These are phyloP conservation scores for Podospora anserina DNA, from an alignment of 495 filamentous ascomycete species.

Conservation along the genomic window DNA sequence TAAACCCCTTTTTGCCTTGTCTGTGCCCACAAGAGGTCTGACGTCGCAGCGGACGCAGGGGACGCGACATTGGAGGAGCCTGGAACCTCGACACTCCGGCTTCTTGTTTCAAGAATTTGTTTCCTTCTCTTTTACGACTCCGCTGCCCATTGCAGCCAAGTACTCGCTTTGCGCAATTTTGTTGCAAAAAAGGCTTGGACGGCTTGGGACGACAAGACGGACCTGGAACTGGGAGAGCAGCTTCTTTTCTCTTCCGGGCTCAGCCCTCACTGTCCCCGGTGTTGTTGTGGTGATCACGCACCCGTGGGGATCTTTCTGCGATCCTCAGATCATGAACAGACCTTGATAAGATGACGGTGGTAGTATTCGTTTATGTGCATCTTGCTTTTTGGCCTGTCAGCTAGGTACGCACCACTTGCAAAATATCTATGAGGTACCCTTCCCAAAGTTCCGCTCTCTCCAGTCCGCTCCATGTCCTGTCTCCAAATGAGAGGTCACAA, in stretches of 20 bases:
- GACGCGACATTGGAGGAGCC: slow-evolving; percentile 13
- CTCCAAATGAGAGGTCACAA: neutral
- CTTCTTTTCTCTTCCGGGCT: neutral
- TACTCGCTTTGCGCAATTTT: neutral
- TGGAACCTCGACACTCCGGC: slow-evolving; percentile 13
- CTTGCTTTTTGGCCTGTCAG: neutral
- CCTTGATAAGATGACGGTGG: neutral
- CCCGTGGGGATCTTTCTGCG: neutral
- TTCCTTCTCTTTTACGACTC: neutral
- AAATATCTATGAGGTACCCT: neutral
- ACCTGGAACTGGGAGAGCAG: neutral
- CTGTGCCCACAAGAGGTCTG: slow-evolving; percentile 3
- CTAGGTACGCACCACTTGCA: too few species aligned
- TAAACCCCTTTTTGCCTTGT: slow-evolving; percentile 10
- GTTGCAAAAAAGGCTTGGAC: slow-evolving; percentile 6
- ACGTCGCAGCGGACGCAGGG: slow-evolving; percentile 14
- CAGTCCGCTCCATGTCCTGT: neutral
- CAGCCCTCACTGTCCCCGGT: neutral
- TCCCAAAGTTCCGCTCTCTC: neutral
- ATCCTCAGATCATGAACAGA: slow-evolving; percentile 2
- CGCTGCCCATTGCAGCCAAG: neutral
- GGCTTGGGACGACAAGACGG: neutral
- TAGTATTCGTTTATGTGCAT: slow-evolving; percentile 3
- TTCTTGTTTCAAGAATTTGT: slow-evolving; percentile 12
- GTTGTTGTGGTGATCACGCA: slow-evolving; percentile 10